Conservation (phyloP, 2,329 filamentous ascomycete species). For the Alternaria ventricosa region DNA sequence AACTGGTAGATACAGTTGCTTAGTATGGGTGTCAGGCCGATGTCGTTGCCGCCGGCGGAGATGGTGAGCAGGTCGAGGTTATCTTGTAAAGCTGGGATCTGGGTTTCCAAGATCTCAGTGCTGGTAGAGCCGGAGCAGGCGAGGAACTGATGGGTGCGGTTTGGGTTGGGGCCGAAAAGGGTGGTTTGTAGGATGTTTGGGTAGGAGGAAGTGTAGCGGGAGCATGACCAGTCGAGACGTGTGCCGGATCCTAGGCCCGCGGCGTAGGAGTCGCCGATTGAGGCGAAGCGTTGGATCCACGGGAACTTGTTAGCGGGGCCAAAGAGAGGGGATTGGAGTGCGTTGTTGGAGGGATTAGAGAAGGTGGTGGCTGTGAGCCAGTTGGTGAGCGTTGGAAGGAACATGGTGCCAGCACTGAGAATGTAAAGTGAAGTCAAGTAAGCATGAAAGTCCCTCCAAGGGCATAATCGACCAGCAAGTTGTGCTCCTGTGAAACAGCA, state of each 20-base stretch:
- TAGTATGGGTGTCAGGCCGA: slow-evolving; percentile 35
- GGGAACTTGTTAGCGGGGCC: slow-evolving; percentile 1
- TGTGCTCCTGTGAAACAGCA: not conserved
- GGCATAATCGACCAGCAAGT: not conserved
- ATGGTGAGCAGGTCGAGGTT: slow-evolving; percentile 38
- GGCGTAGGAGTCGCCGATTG: slow-evolving; percentile 42
- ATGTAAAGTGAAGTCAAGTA: not conserved
- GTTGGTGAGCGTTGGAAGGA: not conserved
- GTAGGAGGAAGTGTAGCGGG: slow-evolving; percentile 36
- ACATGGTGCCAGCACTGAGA: slow-evolving; percentile 1
- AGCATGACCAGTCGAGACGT: slow-evolving; percentile 37
- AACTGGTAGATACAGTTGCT: slow-evolving; percentile 43
- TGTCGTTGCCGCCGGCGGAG: slow-evolving; percentile 43
- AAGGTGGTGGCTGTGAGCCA: slow-evolving; percentile 2
- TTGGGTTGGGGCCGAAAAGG: slow-evolving; percentile 14
- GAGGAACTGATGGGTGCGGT: slow-evolving; percentile 33
- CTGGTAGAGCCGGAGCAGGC: slow-evolving; percentile 40
- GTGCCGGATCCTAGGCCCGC: slow-evolving; percentile 37
- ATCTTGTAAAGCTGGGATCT: slow-evolving; percentile 24
- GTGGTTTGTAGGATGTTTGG: slow-evolving; percentile 32
- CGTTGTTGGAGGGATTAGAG: not conserved
- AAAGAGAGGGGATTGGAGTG: not conserved
- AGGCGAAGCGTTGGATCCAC: slow-evolving; percentile 36
- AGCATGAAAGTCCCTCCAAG: not conserved
- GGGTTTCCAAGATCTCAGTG: slow-evolving; percentile 30